A percentile compares a stretch with the other conserved stretches of the same genome.
Conservation (phyloP, 805 yeast genomes). For the Saccharomycopsis amapae region DNA sequence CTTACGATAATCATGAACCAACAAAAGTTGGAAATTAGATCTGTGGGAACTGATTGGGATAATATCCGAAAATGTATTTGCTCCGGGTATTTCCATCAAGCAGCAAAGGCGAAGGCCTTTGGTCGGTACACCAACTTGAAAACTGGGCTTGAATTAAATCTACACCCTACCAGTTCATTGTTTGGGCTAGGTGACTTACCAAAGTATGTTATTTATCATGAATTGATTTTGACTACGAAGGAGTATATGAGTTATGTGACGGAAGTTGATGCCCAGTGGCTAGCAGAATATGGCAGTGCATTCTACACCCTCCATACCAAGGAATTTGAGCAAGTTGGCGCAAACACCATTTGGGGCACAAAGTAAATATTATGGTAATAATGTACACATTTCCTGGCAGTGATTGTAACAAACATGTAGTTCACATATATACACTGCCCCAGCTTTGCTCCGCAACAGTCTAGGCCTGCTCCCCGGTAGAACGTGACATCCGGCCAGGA, state of each 20-base stretch:
- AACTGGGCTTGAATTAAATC: conserved; percentile 55
- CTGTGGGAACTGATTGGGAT: conserved; percentile 53
- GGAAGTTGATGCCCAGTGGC: conserved; percentile 76
- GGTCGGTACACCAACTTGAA: conserved; percentile 47
- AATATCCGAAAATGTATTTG: conserved; percentile 53
- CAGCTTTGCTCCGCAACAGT: too few species aligned
- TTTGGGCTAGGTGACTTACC: conserved; percentile 49
- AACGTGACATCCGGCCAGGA: too few species aligned
- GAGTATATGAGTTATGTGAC: conserved; percentile 92
- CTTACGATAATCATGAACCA: conserved; percentile 48
- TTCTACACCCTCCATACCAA: conserved; percentile 21
- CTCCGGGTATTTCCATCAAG: conserved; percentile 61
- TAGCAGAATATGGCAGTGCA: conserved; percentile 44
- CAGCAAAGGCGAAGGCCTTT: conserved; percentile 55
- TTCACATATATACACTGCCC: too few species aligned
- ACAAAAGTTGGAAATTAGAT: conserved; percentile 36
- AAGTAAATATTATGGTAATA: too few species aligned
- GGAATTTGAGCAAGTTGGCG: background rate
- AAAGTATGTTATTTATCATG: conserved; percentile 77
- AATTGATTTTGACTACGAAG: conserved; percentile 70
- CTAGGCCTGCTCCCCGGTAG: too few species aligned
- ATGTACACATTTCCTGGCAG: too few species aligned
- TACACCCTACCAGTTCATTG: conserved; percentile 83
- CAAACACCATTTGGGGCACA: conserved; percentile 13
- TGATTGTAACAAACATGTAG: too few species aligned